A percentile compares a stretch with the other conserved stretches of the same genome.
phyloP scores from a whole-genome alignment of 805 yeast genomes.

The Yarrowia deformans region DNA sequence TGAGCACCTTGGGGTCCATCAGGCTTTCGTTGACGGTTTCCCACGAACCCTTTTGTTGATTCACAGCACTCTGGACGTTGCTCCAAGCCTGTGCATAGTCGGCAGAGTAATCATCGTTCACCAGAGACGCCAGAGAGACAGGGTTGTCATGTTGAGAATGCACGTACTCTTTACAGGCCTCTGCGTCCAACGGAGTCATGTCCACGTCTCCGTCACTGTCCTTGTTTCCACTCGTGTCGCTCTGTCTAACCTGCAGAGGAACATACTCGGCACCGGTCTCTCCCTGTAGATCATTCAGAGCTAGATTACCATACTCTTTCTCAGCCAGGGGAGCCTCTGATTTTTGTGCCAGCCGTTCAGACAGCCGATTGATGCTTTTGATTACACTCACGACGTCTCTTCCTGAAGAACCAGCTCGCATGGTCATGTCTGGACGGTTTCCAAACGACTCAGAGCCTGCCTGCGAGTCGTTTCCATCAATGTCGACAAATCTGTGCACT shows the following conservation, averaged over 20 bases:
- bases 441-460: constrained; percentile 73
- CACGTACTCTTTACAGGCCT: constrained; percentile 9
- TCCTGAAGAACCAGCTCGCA: constrained; percentile 67
- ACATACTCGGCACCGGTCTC: constrained; percentile 11
- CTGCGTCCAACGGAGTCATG: constrained; percentile 13
- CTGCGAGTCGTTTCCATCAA: constrained; percentile 81
- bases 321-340: constrained; percentile 23
- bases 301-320: not conserved
- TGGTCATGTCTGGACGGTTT: constrained; percentile 85
- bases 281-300: constrained; percentile 13
- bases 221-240: not conserved
- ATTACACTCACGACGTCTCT: constrained; percentile 77
- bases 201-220: constrained; percentile 12
- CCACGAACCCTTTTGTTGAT: constrained; percentile 17
- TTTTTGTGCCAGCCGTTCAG: constrained; percentile 72
- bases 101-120: not conserved
- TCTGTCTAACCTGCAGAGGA: not conserved
- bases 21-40: not conserved
- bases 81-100: constrained; percentile 16
- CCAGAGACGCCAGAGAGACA: constrained; percentile 7
- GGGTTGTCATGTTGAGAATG: constrained; percentile 5
- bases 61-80: constrained; percentile 8
- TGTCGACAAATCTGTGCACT: constrained; percentile 75
- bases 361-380: constrained; percentile 86
- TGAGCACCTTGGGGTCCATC: constrained; percentile 33